Evolutionary conservation across 257 asterid genomes (phyloP).

Genomic region (Striga asiatica): DNA sequence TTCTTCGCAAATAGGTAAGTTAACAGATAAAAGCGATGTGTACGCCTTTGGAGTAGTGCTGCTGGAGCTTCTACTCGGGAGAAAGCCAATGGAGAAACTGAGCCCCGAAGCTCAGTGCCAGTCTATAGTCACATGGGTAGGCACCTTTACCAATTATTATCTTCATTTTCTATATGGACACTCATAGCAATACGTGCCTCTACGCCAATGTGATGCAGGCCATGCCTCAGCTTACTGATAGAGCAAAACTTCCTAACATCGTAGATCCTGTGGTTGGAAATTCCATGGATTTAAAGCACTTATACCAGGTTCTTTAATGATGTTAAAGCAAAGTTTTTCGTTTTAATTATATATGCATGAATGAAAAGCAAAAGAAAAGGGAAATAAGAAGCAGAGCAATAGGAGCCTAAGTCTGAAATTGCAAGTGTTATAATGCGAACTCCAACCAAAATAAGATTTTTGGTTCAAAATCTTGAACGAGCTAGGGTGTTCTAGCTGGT

Average conservation of each 20-base stretch:
- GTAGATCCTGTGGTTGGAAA: conserved; percentile 54
- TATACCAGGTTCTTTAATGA: conserved; percentile 43
- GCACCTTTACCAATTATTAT: not conserved
- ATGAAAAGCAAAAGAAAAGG: too few species aligned
- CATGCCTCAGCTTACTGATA: conserved; percentile 75
- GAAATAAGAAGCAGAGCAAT: too few species aligned
- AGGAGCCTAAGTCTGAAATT: too few species aligned
- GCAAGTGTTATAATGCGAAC: too few species aligned
- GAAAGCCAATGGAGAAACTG: conserved; percentile 52
- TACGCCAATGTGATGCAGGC: conserved; percentile 34
- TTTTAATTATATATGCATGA: too few species aligned
- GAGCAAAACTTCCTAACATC: conserved; percentile 56
- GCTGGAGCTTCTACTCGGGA: conserved; percentile 66
- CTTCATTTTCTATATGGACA: not conserved
- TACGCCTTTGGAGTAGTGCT: conserved; percentile 74
- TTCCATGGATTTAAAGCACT: conserved; percentile 55
- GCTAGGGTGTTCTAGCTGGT: too few species aligned
- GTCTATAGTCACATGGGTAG: conserved; percentile 70
- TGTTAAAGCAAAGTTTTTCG: too few species aligned
- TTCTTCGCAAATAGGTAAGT: conserved; percentile 26
- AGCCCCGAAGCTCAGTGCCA: conserved; percentile 41
- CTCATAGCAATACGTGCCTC: not conserved
- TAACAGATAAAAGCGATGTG: conserved; percentile 74
- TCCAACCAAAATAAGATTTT: too few species aligned
- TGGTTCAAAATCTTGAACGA: too few species aligned